These are phyloP conservation scores for Drechmeria coniospora DNA, from an alignment of 2,329 filamentous ascomycete species.

Conservation along the genomic window DNA sequence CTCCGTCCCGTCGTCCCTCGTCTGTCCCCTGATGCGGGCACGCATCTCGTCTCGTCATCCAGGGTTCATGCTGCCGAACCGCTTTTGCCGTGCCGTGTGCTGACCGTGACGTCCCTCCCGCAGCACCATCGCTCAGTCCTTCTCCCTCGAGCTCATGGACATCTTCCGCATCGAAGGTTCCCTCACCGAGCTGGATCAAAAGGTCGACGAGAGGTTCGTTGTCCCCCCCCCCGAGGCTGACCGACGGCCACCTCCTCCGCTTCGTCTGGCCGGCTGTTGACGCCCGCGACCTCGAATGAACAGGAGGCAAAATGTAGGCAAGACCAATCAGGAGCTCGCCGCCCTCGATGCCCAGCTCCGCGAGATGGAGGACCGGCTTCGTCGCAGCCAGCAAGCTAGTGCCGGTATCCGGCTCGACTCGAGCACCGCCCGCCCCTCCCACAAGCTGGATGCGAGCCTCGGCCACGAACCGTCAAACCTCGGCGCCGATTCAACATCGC, in stretches of 20 bases:
- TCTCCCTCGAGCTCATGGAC: conserved; percentile 73
- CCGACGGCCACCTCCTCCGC: conserved; percentile 2
- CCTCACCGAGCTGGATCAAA: conserved; percentile 55
- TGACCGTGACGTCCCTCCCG: background rate
- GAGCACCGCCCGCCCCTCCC: too few relatives aligned
- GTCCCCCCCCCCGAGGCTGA: conserved; percentile 3
- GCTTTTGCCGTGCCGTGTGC: too few relatives aligned
- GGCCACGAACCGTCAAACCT: conserved; percentile 8
- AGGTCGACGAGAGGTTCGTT: conserved; percentile 68
- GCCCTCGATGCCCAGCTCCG: conserved; percentile 70
- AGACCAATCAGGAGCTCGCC: conserved; percentile 66
- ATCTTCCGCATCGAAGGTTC: conserved; percentile 79
- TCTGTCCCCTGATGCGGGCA: too few relatives aligned
- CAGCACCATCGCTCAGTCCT: conserved; percentile 77
- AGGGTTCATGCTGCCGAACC: too few relatives aligned
- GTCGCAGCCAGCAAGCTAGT: conserved; percentile 13
- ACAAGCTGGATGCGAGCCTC: too few relatives aligned
- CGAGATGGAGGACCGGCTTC: conserved; percentile 70
- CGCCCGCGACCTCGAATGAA: background rate
- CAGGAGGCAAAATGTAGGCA: conserved; percentile 67
- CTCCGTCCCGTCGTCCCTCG: background rate
- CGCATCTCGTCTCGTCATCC: too few relatives aligned
- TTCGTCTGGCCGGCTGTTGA: background rate
- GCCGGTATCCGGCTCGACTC: conserved; percentile 6
- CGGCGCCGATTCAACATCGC: conserved; percentile 27